phyloP scores from a whole-genome alignment of 1,139 yeast genomes.

The Taphrina pruni region DNA sequence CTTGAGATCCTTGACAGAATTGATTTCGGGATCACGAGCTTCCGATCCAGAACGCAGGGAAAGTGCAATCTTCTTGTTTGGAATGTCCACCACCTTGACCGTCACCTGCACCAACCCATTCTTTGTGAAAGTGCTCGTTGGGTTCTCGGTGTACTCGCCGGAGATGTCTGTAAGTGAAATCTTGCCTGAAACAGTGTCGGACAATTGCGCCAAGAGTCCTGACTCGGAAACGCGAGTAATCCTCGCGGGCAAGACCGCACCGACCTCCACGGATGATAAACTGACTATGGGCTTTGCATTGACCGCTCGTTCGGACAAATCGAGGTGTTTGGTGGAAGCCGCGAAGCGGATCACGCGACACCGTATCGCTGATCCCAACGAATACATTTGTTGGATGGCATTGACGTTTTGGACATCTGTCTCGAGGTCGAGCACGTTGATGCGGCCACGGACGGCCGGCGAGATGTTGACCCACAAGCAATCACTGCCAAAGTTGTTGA shows the following conservation, averaged over 20 bases:
- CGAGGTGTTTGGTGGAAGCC: conserved; percentile 59
- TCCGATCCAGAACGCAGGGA: conserved; percentile 41
- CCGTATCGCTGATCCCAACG: conserved; percentile 72
- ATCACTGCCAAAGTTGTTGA: conserved; percentile 62
- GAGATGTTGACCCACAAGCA: conserved; percentile 72
- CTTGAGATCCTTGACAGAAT: conserved; percentile 61
- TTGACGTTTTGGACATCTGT: conserved; percentile 54
- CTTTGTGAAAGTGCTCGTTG: conserved; percentile 59
- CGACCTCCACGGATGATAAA: conserved; percentile 53
- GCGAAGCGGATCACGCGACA: conserved; percentile 65
- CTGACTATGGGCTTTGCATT: conserved; percentile 42
- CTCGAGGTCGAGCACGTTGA: conserved; percentile 67
- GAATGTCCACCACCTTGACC: conserved; percentile 47
- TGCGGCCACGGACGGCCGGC: conserved; percentile 70
- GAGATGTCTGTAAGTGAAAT: conserved; percentile 80
- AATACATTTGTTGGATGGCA: conserved; percentile 62
- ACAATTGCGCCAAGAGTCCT: conserved; percentile 65
- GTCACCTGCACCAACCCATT: conserved; percentile 66
- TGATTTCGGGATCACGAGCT: conserved; percentile 59
- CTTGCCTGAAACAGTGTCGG: conserved; percentile 56
- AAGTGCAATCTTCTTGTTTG: conserved; percentile 52
- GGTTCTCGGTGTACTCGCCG: conserved; percentile 63
- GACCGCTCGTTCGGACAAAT: conserved; percentile 60
- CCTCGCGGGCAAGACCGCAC: conserved; percentile 67
- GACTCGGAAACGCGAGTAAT: conserved; percentile 67